Evolutionary conservation across 352 stramenopile genomes (phyloP), one percentile per base, ranked within the genome.

Genomic region (Saprolegnia parasitica): DNA sequence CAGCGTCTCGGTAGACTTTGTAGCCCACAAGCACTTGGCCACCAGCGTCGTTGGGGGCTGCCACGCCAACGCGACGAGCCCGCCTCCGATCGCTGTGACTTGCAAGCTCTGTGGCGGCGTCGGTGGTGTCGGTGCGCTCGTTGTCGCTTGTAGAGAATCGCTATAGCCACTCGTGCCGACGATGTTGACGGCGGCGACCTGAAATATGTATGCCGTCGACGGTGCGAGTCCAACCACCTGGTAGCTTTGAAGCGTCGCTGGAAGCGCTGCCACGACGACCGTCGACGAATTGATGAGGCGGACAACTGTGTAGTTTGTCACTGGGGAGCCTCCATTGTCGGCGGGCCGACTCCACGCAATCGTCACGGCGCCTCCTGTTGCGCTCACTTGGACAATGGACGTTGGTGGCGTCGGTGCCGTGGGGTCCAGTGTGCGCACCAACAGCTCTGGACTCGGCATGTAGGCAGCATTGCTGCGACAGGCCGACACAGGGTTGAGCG

Each of bases 11-110:
- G 63, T 81, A 88, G 5, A 89, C 52, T 4, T 76, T 81, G 68
- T 89, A 89, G 6, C 57, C 71, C 13, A 87, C 56, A 1, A 90
- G 74, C 0, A 24, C 32, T 9, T 79, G 79, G 9, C 83, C 83
- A 6, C 83, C 83, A 21, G 68, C 63, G 54, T 90, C 56, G 5
- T 29, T 2, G 9, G 56, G 5, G 35, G 35, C 5, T 29, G 24
- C 56, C 56, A 63, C n/a, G 13, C 16, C 16, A 63, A 32, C 5
- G 35, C n/a, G 20, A 63, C 18, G 18, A 18, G 9, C 16, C 56
- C 56, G 5, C 56, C 56, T 46, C 24, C n/a, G 5, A 26, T 23
- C 13, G 13, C 5, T 15, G 40, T 32, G 23, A 29, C 16, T 26
- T 26, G 16, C 5, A 63, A 5, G 15, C 21, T 63, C 35, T 5